Evolutionary conservation across 345 rosid genomes (phyloP), one percentile per base, ranked within the genome.

Genomic region (Salix koriyanagi): DNA sequence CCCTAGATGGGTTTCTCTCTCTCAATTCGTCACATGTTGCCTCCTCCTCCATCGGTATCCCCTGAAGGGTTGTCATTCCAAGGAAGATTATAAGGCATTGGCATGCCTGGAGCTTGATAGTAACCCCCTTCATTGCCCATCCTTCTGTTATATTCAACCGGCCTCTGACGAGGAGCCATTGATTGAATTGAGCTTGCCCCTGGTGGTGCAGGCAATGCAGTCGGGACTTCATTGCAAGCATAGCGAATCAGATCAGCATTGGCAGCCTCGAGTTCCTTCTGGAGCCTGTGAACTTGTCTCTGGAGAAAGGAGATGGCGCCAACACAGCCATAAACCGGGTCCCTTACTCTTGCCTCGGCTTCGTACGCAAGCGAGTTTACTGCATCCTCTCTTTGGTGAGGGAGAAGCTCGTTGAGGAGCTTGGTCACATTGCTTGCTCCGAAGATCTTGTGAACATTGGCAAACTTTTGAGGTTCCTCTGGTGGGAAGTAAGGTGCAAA

Each of bases 401-500:
- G 98, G 41, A 83, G 92, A 28, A 94, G 91, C 71, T 94, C 97
- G 69, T 88, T 92, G 42, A 94, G 94, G 54, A 94, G 97, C 86
- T 94, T 94, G 0, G 93, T 90, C 66, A 92, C 97, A 69, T 94
- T 94, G 86, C 98, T 92, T 65, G 98, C 98, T 26, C 98, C 98
- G 71, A 94, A 94, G 81, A 94, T 92, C 85, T 94, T 94, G 93
- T 94, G 98, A 65, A 94, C 97, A 70, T 92, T 92, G 77, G 89
- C 92, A 75, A 94, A 94, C 69, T 94, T 94, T 82, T 94, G 98
- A 60, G 98, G 97, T 84, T 94, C 98, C 83, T 94, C 98, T 21
- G 98, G 94, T 36, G 98, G 98, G 74, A 94, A 94, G 76, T 94
- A 92, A 26, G 98, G 98, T n/a, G 98, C 91, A 67, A 94, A 94